Percentiles rank a stretch among this genome's conserved stretches.
Evolutionary conservation across 805 yeast species (phyloP).

Genomic region (Monosporozyma servazzii): DNA sequence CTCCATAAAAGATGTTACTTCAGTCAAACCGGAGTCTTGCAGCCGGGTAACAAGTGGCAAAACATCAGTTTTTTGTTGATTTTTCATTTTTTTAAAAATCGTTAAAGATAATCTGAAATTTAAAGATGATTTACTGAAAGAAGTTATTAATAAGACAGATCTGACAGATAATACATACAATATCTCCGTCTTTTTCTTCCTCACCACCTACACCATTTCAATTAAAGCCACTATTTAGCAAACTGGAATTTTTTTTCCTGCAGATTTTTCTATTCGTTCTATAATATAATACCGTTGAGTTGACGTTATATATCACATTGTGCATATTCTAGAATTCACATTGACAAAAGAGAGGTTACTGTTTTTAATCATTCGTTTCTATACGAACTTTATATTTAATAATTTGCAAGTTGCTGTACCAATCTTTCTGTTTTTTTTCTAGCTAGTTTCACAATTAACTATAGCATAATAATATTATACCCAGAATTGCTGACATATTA

Average conservation of each 20-base stretch:
- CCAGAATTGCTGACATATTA: not conserved
- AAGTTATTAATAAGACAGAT: not conserved
- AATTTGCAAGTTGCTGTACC: not conserved
- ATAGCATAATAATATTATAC: not conserved
- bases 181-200: too few species aligned
- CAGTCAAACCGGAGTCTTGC: not conserved
- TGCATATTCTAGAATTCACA: not conserved
- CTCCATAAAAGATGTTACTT: not conserved
- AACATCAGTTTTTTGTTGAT: not conserved
- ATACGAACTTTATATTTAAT: too few species aligned
- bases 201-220: too few species aligned
- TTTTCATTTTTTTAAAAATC: not conserved
- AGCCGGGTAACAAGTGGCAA: not conserved
- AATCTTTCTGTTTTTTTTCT: not conserved
- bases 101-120: not conserved
- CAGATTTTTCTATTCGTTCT: not conserved
- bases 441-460: not conserved
- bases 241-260: too few species aligned
- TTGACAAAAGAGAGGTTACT: not conserved
- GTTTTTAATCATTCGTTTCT: too few species aligned
- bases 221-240: too few species aligned
- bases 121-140: not conserved
- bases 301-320: not conserved
- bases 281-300: too few species aligned
- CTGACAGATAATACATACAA: not conserved